phyloP scores from a whole-genome alignment of 2,329 filamentous ascomycete genomes.

The Westerdykella sp. region DNA sequence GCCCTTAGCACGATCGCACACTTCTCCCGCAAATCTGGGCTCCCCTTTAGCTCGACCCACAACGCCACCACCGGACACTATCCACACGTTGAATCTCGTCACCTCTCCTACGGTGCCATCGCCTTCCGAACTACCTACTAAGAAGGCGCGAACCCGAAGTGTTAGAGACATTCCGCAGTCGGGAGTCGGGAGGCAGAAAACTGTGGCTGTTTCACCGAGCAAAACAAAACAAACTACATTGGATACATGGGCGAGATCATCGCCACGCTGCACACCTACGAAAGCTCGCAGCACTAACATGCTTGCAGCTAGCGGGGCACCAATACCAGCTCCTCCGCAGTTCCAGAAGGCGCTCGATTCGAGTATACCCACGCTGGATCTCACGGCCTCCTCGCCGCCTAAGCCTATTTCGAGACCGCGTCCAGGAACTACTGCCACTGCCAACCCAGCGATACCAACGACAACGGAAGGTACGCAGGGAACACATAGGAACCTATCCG shows the following conservation, averaged over 20 bases:
- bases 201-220: slow-evolving; percentile 13
- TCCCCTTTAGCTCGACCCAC: slow-evolving; percentile 8
- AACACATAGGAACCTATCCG: slow-evolving; percentile 2
- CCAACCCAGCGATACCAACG: not conserved
- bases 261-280: slow-evolving; percentile 17
- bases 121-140: slow-evolving; percentile 19
- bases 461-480: slow-evolving; percentile 2
- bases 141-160: slow-evolving; percentile 17
- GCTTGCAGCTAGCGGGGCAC: slow-evolving; percentile 4
- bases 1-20: slow-evolving; percentile 32
- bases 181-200: slow-evolving; percentile 8
- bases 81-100: slow-evolving; percentile 26
- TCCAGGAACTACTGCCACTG: not conserved
- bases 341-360: slow-evolving; percentile 9
- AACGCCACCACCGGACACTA: slow-evolving; percentile 14
- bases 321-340: slow-evolving; percentile 12
- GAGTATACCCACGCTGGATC: slow-evolving; percentile 23
- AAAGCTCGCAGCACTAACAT: slow-evolving; percentile 8
- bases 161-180: slow-evolving; percentile 2
- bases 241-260: slow-evolving; percentile 23
- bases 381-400: slow-evolving; percentile 24
- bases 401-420: not conserved
- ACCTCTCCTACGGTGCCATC: slow-evolving; percentile 18
- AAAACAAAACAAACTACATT: slow-evolving; percentile 26
- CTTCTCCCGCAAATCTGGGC: slow-evolving; percentile 17